phyloP scores from a whole-genome alignment of 441 rosid species.

The Omphalea diandra region DNA sequence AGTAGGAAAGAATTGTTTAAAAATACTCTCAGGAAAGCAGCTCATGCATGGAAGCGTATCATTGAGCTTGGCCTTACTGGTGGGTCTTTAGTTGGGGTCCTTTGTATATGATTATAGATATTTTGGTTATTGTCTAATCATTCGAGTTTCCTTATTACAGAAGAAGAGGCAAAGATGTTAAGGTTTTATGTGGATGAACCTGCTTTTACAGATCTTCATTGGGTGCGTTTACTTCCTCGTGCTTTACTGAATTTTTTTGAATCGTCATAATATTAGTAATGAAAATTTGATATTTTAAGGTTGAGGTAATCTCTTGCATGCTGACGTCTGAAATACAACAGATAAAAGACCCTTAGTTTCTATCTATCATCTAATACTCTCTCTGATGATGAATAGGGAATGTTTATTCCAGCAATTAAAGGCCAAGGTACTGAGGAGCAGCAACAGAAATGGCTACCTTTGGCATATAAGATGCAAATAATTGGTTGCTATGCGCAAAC shows the following conservation, averaged over 20 bases:
- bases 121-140: neutral
- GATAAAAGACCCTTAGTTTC: neutral
- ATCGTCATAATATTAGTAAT: neutral
- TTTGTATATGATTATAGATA: neutral
- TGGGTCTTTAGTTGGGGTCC: slow-evolving; percentile 22
- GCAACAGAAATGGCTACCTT: slow-evolving; percentile 83
- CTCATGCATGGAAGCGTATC: slow-evolving; percentile 83
- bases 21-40: slow-evolving; percentile 75
- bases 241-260: neutral
- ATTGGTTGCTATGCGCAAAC: slow-evolving; percentile 99
- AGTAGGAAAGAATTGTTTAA: slow-evolving; percentile 90
- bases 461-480: slow-evolving; percentile 95
- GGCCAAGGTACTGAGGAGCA: slow-evolving; percentile 97
- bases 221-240: slow-evolving; percentile 42
- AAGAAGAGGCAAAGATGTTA: slow-evolving; percentile 66
- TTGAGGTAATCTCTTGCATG: neutral
- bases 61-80: slow-evolving; percentile 80
- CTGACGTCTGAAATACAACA: slow-evolving; percentile 2
- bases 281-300: neutral
- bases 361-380: slow-evolving; percentile 1
- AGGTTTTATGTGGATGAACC: slow-evolving; percentile 80
- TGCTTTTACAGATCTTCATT: slow-evolving; percentile 84
- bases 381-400: slow-evolving; percentile 50
- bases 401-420: slow-evolving; percentile 90
- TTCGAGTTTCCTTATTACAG: slow-evolving; percentile 40